A percentile compares a stretch with the other conserved stretches of the same genome.
phyloP scores from a whole-genome alignment of 768 basidiomycete genomes.

The Sporobolomyces phaffii region DNA sequence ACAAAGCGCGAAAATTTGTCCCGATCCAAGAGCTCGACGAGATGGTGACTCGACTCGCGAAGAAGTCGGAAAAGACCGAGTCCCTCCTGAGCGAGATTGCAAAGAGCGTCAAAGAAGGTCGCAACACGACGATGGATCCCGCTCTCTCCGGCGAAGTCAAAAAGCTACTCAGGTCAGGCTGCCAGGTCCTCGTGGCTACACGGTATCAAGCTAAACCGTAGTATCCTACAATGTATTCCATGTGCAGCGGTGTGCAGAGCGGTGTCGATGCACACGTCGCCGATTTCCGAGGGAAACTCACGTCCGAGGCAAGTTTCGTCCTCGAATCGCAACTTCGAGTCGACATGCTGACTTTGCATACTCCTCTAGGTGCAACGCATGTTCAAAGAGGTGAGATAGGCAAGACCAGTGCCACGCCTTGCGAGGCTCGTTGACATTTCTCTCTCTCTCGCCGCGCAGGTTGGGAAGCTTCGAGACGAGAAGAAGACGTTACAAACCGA shows the following conservation, averaged over 20 bases:
- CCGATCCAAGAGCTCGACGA: constrained; percentile 16
- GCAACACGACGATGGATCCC: constrained; percentile 27
- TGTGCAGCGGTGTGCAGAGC: constrained; percentile 2
- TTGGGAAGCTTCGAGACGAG: constrained; percentile 35
- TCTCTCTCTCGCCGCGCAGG: constrained; percentile 3
- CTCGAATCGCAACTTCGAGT: neutral
- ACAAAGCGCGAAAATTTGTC: neutral
- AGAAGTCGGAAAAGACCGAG: constrained; percentile 11
- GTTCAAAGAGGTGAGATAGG: constrained; percentile 30
- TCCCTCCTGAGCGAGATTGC: neutral
- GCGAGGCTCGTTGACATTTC: neutral
- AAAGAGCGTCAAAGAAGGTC: constrained; percentile 12
- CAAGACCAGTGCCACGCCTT: neutral
- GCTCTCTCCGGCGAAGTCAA: constrained; percentile 27
- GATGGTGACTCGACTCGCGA: constrained; percentile 10
- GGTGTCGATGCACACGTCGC: constrained; percentile 32
- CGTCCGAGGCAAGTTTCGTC: constrained; percentile 18
- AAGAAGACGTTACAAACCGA: constrained; percentile 26
- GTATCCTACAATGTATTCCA: no score
- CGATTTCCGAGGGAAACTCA: constrained; percentile 33
- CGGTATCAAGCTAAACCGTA: no score
- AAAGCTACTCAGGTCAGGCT: constrained; percentile 11
- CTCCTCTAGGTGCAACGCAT: constrained; percentile 25
- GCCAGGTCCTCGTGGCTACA: no score
- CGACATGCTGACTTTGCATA: neutral